Conservation (phyloP, 805 yeast species). For the Blastobotrys peoriensis region DNA sequence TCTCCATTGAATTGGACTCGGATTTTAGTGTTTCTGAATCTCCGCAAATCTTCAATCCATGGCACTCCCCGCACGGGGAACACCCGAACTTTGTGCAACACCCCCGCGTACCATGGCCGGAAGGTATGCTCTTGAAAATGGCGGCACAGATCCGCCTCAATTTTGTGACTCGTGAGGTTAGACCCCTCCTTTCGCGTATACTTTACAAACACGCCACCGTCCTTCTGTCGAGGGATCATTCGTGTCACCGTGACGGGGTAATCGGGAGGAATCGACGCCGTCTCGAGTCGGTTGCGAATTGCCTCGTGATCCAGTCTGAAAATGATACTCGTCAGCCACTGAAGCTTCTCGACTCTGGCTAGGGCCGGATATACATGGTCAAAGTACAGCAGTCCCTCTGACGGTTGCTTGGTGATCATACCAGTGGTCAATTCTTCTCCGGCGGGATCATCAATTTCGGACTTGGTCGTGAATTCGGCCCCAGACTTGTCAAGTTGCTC, state of each 20-base stretch:
- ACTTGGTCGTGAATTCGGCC: not conserved
- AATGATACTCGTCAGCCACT: slow-evolving; percentile 4
- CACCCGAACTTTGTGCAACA: slow-evolving; percentile 45
- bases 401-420: slow-evolving; percentile 18
- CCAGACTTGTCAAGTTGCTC: not conserved
- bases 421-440: slow-evolving; percentile 23
- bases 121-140: slow-evolving; percentile 29
- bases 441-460: slow-evolving; percentile 9
- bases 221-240: slow-evolving; percentile 66
- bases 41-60: slow-evolving; percentile 89
- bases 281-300: slow-evolving; percentile 13
- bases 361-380: slow-evolving; percentile 45
- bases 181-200: slow-evolving; percentile 38
- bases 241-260: slow-evolving; percentile 43
- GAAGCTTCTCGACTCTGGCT: slow-evolving; percentile 4
- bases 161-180: slow-evolving; percentile 38
- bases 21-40: slow-evolving; percentile 62
- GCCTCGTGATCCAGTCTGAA: slow-evolving; percentile 5
- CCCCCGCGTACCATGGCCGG: slow-evolving; percentile 24
- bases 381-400: slow-evolving; percentile 41
- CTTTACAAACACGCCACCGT: slow-evolving; percentile 91
- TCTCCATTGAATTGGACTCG: slow-evolving; percentile 73
- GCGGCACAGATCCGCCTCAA: slow-evolving; percentile 45
- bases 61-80: slow-evolving; percentile 86
- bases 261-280: slow-evolving; percentile 22